Conservation (phyloP, 2,329 filamentous ascomycete species). For the Lachnellula subtilissima region DNA sequence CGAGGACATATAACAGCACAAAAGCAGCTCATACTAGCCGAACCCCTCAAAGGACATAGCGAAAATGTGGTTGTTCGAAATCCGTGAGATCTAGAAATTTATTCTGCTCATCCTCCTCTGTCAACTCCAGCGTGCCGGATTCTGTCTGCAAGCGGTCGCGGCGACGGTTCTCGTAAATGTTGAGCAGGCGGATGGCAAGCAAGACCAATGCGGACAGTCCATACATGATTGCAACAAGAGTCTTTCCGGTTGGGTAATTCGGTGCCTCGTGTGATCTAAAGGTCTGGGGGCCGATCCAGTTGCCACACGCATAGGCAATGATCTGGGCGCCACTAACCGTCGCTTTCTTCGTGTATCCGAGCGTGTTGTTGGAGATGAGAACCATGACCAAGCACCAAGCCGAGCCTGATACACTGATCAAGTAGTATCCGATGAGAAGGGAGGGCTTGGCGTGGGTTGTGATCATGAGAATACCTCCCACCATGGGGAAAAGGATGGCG, state of each 20-base stretch:
- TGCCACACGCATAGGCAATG: slow-evolving; percentile 7
- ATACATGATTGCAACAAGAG: no score
- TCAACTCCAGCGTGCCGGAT: slow-evolving; percentile 23
- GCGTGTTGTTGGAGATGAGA: not conserved
- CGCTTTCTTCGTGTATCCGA: slow-evolving; percentile 8
- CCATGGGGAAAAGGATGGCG: slow-evolving; percentile 28
- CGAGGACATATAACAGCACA: no score
- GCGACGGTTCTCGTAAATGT: slow-evolving; percentile 36
- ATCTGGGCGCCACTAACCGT: slow-evolving; percentile 10
- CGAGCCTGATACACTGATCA: slow-evolving; percentile 15
- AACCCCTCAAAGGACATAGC: no score
- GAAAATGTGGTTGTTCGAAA: slow-evolving; percentile 42
- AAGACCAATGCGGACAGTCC: no score
- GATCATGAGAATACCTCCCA: slow-evolving; percentile 29
- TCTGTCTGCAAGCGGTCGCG: slow-evolving; percentile 37
- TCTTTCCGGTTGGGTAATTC: slow-evolving; percentile 9
- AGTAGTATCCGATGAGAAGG: slow-evolving; percentile 31
- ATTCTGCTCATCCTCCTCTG: slow-evolving; percentile 35
- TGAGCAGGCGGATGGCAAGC: no score
- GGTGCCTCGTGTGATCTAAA: slow-evolving; percentile 26
- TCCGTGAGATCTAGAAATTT: slow-evolving; percentile 49
- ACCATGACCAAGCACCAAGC: not conserved
- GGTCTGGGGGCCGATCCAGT: slow-evolving; percentile 11
- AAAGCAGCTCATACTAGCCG: no score
- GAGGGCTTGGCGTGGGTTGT: slow-evolving; percentile 13